Conservation (phyloP, 2,329 filamentous ascomycete genomes). For the Coniella vitis region DNA sequence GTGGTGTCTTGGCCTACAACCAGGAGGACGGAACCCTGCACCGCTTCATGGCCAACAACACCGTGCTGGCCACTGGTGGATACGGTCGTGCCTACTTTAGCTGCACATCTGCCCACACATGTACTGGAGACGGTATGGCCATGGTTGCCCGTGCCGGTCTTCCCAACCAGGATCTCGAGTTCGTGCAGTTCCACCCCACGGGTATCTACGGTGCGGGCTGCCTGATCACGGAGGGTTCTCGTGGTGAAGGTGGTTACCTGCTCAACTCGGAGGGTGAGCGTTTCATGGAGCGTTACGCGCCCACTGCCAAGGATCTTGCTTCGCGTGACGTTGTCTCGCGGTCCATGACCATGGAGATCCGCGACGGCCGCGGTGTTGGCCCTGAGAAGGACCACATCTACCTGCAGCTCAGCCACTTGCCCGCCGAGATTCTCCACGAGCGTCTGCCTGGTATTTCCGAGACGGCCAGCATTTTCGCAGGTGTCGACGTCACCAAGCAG, state of each 20-base stretch:
- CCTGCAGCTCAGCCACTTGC: conserved; percentile 93
- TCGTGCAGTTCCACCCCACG: conserved; percentile 98
- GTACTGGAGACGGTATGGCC: conserved; percentile 98
- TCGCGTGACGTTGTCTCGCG: conserved; percentile 93
- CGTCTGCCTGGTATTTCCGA: conserved; percentile 98
- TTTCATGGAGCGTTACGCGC: conserved; percentile 98
- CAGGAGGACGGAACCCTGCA: conserved; percentile 97
- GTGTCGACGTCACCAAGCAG: conserved; percentile 95
- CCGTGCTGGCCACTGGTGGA: conserved; percentile 91
- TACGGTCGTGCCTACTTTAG: conserved; percentile 98
- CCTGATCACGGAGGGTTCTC: conserved; percentile 94
- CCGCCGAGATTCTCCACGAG: conserved; percentile 85
- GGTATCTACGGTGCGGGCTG: conserved; percentile 98
- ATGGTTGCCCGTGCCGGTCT: conserved; percentile 98
- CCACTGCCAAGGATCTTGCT: conserved; percentile 95
- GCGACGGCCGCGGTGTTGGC: conserved; percentile 93
- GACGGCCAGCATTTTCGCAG: conserved; percentile 93
- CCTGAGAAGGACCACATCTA: conserved; percentile 98
- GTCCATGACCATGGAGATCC: conserved; percentile 98
- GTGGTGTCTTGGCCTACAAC: conserved; percentile 95
- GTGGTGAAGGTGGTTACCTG: conserved; percentile 96
- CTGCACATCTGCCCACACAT: conserved; percentile 96
- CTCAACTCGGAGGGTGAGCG: conserved; percentile 97
- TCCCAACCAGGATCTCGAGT: conserved; percentile 98
- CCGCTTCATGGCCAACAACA: conserved; percentile 94